Percentiles rank a stretch among this genome's conserved stretches.
These are phyloP conservation scores for Neonectria hederae DNA, from an alignment of 2,329 filamentous ascomycete species.

Conservation along the genomic window DNA sequence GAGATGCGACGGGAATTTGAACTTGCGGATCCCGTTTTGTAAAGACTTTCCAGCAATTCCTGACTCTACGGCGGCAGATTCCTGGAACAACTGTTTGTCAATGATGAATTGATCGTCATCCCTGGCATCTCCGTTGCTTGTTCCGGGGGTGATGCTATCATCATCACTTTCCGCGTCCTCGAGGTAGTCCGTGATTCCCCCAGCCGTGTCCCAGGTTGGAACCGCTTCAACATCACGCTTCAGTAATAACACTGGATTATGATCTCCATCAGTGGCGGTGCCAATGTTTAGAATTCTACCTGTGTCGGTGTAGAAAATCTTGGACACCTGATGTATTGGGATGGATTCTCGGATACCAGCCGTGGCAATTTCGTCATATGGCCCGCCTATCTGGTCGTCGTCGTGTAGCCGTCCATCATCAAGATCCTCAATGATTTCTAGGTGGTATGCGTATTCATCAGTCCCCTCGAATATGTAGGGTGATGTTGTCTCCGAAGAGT, in stretches of 20 bases:
- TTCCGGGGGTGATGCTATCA: constrained; percentile 23
- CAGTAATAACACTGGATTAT: constrained; percentile 48
- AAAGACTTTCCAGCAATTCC: constrained; percentile 3
- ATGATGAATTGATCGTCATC: constrained; percentile 55
- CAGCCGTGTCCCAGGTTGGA: constrained; percentile 3
- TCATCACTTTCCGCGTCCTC: constrained; percentile 50
- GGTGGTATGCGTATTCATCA: constrained; percentile 75
- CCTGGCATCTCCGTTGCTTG: constrained; percentile 40
- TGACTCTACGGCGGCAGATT: constrained; percentile 19
- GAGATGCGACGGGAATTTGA: constrained; percentile 72
- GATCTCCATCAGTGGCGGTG: constrained; percentile 58
- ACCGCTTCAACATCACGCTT: constrained; percentile 42
- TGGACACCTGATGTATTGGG: constrained; percentile 73
- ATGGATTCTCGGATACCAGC: constrained; percentile 63
- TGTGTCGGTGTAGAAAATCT: constrained; percentile 93
- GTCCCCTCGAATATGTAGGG: constrained; percentile 9
- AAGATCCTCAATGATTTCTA: constrained; percentile 85
- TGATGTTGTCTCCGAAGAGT: background rate
- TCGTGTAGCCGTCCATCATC: constrained; percentile 66
- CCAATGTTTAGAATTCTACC: constrained; percentile 87
- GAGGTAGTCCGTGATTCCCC: constrained; percentile 39
- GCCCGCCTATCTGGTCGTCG: constrained; percentile 44
- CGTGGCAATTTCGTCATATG: constrained; percentile 53
- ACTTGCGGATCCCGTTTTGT: constrained; percentile 18
- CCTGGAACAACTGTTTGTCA: constrained; percentile 54